phyloP scores from a whole-genome alignment of 1,139 yeast species.

The Suhomyces maxii region DNA sequence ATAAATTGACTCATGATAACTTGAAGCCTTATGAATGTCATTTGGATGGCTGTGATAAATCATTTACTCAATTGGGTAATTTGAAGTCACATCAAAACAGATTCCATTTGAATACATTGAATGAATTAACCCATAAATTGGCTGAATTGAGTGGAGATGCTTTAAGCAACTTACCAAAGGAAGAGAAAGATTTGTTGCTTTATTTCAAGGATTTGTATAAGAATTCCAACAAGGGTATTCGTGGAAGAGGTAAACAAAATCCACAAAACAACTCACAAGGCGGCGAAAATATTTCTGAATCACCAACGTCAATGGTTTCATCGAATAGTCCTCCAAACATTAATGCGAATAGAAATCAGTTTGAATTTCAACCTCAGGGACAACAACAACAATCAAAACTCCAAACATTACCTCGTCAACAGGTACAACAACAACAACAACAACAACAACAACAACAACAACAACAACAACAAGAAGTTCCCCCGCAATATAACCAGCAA shows the following conservation, averaged over 20 bases:
- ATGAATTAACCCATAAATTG: slow-evolving; percentile 59
- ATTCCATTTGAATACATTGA: slow-evolving; percentile 74
- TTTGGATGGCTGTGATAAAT: slow-evolving; percentile 78
- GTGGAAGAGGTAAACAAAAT: slow-evolving; percentile 72
- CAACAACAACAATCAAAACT: not conserved
- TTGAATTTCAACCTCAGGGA: slow-evolving; percentile 10
- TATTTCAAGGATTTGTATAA: slow-evolving; percentile 82
- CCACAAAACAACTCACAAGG: not conserved
- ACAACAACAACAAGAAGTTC: slow-evolving; percentile 6
- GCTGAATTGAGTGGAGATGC: slow-evolving; percentile 54
- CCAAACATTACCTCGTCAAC: slow-evolving; percentile 11
- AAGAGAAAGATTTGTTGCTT: slow-evolving; percentile 66
- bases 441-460: slow-evolving; percentile 5
- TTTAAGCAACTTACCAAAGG: slow-evolving; percentile 52
- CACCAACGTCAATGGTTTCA: slow-evolving; percentile 5
- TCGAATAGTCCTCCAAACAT: slow-evolving; percentile 8
- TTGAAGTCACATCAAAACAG: slow-evolving; percentile 91
- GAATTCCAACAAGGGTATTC: slow-evolving; percentile 85
- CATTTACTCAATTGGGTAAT: slow-evolving; percentile 89
- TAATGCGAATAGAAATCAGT: slow-evolving; percentile 7
- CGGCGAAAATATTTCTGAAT: slow-evolving; percentile 7
- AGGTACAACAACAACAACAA: slow-evolving; percentile 7
- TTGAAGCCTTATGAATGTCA: slow-evolving; percentile 78
- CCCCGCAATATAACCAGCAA: slow-evolving; percentile 6
- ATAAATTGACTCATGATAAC: slow-evolving; percentile 75